These are phyloP conservation scores for Lentinula boryana DNA, from an alignment of 768 basidiomycete genomes.

Conservation along the genomic window DNA sequence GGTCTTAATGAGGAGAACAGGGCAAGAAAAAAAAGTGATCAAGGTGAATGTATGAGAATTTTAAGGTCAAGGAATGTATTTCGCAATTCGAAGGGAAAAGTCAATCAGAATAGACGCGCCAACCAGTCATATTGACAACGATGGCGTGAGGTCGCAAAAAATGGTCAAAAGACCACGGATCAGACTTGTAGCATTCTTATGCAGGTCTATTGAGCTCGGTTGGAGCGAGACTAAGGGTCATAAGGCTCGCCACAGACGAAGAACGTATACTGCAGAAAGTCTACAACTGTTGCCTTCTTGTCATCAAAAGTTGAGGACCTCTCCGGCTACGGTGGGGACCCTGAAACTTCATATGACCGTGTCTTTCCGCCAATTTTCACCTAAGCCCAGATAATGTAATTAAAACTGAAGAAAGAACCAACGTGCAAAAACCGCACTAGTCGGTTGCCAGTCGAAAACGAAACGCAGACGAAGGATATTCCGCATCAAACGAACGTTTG, in stretches of 20 bases:
- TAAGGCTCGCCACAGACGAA: not conserved
- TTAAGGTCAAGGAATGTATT: not conserved
- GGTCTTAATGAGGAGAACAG: not conserved
- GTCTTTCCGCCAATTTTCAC: not conserved
- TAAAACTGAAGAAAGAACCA: not conserved
- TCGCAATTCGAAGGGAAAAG: not conserved
- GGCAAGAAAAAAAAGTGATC: not conserved
- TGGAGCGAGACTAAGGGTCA: not conserved
- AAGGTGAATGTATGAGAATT: not conserved
- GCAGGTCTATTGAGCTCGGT: not conserved
- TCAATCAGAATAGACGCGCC: not conserved
- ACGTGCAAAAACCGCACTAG: not conserved
- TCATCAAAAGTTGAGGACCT: not conserved
- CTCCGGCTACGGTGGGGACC: not conserved
- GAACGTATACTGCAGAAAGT: not conserved
- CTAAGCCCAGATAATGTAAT: not conserved
- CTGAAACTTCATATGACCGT: not conserved
- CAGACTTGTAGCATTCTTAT: not conserved
- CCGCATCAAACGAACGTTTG: slow-evolving; percentile 11
- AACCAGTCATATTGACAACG: not conserved
- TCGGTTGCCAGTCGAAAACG: not conserved
- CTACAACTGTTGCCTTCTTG: not conserved
- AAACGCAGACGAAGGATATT: not conserved
- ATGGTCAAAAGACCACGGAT: not conserved
- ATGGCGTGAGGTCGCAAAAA: not conserved